phyloP scores from a whole-genome alignment of 768 basidiomycete genomes.

The Lentinula aciculospora region DNA sequence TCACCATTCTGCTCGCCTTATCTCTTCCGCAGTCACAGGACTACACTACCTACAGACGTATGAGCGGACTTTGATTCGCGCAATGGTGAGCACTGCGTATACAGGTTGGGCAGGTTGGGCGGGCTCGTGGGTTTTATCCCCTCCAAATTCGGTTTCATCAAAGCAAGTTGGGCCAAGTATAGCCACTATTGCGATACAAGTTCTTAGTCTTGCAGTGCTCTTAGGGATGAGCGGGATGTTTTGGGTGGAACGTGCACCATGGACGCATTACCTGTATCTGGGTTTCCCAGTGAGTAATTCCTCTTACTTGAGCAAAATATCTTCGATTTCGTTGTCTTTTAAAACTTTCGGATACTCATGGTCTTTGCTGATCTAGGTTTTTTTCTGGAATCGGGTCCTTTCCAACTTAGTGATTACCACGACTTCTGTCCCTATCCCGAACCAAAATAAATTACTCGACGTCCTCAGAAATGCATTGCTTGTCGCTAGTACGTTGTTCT shows the following conservation, averaged over 20 bases:
- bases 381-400: conserved; percentile 2
- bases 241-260: conserved; percentile 57
- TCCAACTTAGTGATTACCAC: not conserved
- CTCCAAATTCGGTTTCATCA: not conserved
- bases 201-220: conserved; percentile 24
- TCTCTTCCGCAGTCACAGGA: conserved; percentile 49
- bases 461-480: not conserved
- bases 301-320: too few relatives aligned
- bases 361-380: not conserved
- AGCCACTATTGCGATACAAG: not conserved
- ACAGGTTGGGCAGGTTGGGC: conserved; percentile 72
- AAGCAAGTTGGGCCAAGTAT: not conserved
- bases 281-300: conserved; percentile 42
- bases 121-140: conserved; percentile 46
- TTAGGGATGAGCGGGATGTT: conserved; percentile 37
- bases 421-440: not conserved
- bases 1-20: conserved; percentile 41
- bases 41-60: conserved; percentile 82
- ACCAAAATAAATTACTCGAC: not conserved
- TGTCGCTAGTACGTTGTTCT: not conserved
- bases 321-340: too few relatives aligned
- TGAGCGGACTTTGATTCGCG: conserved; percentile 66
- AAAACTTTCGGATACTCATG: not conserved
- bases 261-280: conserved; percentile 72
- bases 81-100: conserved; percentile 68